Conservation (phyloP, 805 yeast genomes). For the Candida nanaspora region DNA sequence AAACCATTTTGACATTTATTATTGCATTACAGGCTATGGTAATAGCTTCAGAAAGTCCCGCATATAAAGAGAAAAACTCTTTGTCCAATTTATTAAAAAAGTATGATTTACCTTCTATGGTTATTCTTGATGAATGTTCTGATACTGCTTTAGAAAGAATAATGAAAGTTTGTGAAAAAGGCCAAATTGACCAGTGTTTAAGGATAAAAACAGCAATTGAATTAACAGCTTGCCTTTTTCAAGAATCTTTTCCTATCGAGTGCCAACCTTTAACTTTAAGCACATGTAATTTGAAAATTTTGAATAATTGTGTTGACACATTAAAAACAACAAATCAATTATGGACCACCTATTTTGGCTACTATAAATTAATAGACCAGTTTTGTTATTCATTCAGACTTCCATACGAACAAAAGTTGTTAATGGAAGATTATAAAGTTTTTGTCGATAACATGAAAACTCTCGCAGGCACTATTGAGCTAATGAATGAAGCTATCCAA, state of each 20-base stretch:
- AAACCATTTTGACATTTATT: neutral
- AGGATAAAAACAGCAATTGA: neutral
- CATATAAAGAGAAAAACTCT: too few relatives aligned
- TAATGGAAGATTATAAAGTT: neutral
- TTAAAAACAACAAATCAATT: constrained; percentile 3
- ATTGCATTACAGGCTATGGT: neutral
- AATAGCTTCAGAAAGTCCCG: too few relatives aligned
- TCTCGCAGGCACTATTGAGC: neutral
- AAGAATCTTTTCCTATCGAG: neutral
- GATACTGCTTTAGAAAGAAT: neutral
- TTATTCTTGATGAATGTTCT: neutral
- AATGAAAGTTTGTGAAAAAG: neutral
- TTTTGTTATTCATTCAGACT: constrained; percentile 3
- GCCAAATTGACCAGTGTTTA: neutral
- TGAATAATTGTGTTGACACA: constrained; percentile 6
- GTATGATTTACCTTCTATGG: neutral
- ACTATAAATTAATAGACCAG: constrained; percentile 7
- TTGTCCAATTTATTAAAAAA: neutral
- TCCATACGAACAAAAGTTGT: neutral
- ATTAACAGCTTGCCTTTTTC: neutral
- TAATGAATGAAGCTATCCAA: too few relatives aligned
- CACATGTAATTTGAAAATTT: neutral
- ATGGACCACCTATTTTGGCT: constrained; percentile 19
- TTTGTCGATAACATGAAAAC: neutral
- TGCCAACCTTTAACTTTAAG: neutral